Evolutionary conservation across 345 rosid species (phyloP), one percentile per base, ranked within the genome.

Genomic region (Populus alba): DNA sequence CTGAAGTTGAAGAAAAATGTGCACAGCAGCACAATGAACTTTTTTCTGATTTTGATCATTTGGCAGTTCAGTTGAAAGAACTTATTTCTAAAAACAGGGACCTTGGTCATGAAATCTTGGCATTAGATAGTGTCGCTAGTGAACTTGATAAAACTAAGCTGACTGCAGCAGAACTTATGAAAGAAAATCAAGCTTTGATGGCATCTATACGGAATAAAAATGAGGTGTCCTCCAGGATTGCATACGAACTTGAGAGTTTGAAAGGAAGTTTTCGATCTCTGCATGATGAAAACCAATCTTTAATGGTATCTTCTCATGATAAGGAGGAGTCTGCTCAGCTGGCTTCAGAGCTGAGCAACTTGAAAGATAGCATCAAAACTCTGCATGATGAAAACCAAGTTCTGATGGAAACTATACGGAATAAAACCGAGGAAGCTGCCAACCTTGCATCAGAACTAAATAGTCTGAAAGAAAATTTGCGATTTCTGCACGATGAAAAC

Each of bases 71-170:
- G 84, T 79, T 92, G 49, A 87, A 80, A 66, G 87, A 87, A 77
- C 85, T 96, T 78, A 74, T 81, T 83, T 85, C 87, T 78, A 85
- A 86, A 81, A 90, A 87, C 76, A 73, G 72, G 78, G 93, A 83
- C 59, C 81, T 92, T 81, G 82, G 85, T 77, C 87, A 80, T 70
- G 93, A 89, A 81, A 86, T 94, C 75, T 78, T 82, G 53, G 86
- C 82, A 68, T 75, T 94, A 67, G 89, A 88, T 83, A 78, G 81
- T 74, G 75, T 88, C 66, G 71, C 77, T 67, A 82, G 79, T 81
- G 98, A 92, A 81, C 91, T 87, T 51, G 92, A 76, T 83, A 89
- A 75, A 62, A 83, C 85, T 81, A 85, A 87, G 86, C 71, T 89
- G 88, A 81, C 82, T 74, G 87, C 88, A 78, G 89, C 85, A 55